Evolutionary conservation across 1,284 basidiomycete genomes (phyloP), one percentile per base, ranked within the genome.

Genomic region (Puccinia hordei): DNA sequence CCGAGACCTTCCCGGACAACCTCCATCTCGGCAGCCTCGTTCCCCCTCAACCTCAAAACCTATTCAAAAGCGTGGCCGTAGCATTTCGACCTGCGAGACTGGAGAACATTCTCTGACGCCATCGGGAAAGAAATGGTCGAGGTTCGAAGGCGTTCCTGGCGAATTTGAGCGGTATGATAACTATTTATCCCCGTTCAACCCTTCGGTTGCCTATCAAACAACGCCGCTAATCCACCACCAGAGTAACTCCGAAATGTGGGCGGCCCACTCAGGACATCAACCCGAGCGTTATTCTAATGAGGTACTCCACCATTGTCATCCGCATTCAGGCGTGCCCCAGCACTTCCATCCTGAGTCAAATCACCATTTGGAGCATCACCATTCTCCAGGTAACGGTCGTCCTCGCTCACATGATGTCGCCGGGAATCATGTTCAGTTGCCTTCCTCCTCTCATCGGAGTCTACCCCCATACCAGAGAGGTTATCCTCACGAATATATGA

Each of bases 1-100:
- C 27, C 63, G 75, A 68, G 75, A 78, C 55, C 61, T 78, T 53
- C 75, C 75, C 15, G 75, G 75, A 10, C 75, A 78, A 19, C 22
- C 53, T 22, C 38, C 57, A 13, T 13, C 55, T 27, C 72, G 72
- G 35, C 53, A 57, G 30, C 72, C 72, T 27, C 72, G 72, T 17
- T 73, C 72, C 2, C 72, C 72, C 5, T 73, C 72, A 22, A 73
- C 38, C 61, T 57, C 33, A 27, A 73, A 73, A 35, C 38, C 72
- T 5, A n/a, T 73, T 17, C 72, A 59, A 15, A 73, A 73, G 33
- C 72, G 72, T 73, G 72, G 72, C 38, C 13, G 72, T 27, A 73
- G 72, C 33, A 38, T 57, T 4, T 73, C 72, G n/a, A 57, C 55
- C 44, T 73, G 53, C 53, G 72, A 73, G 8, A 19, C 46, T 73